Evolutionary conservation across 1,284 basidiomycete species (phyloP).

Genomic region (Puccinia coronata): DNA sequence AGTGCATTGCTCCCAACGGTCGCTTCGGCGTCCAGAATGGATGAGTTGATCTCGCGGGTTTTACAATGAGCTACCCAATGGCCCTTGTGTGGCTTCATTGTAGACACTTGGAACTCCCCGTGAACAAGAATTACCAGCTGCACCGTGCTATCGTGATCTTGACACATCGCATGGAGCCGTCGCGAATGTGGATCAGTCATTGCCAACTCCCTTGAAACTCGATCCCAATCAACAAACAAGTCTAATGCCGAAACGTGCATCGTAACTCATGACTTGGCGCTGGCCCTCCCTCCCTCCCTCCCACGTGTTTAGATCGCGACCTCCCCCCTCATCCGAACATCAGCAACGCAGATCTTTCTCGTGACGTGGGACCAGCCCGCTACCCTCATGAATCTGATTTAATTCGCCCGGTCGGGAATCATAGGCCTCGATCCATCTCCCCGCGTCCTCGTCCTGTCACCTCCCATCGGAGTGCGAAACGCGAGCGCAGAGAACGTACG

Average conservation of each 20-base stretch:
- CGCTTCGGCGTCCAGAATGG: slow-evolving; percentile 1
- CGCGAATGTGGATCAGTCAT: slow-evolving; percentile 20
- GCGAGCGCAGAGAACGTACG: slow-evolving; percentile 34
- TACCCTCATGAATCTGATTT: slow-evolving; percentile 13
- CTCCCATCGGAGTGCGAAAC: slow-evolving; percentile 12
- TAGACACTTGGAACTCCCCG: neutral
- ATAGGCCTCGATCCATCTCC: slow-evolving; percentile 28
- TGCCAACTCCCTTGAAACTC: slow-evolving; percentile 19
- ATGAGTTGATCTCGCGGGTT: neutral
- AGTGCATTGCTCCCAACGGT: neutral
- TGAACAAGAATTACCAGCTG: neutral
- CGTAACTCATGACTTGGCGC: slow-evolving; percentile 41
- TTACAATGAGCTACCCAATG: slow-evolving; percentile 5
- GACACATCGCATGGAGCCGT: slow-evolving; percentile 30
- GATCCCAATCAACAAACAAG: slow-evolving; percentile 16
- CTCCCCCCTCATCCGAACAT: neutral
- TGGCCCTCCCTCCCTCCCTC: slow-evolving; percentile 18
- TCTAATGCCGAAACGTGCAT: slow-evolving; percentile 18
- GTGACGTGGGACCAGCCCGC: slow-evolving; percentile 5
- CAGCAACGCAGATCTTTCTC: neutral
- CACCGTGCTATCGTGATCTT: neutral
- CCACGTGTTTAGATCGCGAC: slow-evolving; percentile 17
- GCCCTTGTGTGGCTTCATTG: slow-evolving; percentile 2
- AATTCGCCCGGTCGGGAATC: neutral
- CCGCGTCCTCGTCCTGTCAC: slow-evolving; percentile 26